These are phyloP conservation scores for Vigna unguiculata DNA, from an alignment of 306 rosid species.

Conservation along the genomic window DNA sequence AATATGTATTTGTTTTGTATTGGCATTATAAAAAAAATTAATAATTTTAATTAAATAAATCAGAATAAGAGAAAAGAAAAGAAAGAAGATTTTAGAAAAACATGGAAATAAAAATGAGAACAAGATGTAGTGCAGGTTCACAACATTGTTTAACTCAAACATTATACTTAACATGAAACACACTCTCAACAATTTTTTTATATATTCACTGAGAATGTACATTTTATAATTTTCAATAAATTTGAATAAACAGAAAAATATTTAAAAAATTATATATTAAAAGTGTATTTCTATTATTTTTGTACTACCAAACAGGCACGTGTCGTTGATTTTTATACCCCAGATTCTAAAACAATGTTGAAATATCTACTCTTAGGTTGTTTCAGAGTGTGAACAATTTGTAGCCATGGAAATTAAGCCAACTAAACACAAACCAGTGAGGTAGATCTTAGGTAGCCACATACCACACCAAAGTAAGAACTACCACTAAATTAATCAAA, in stretches of 20 bases:
- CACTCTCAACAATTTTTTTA: no score
- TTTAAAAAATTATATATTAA: no score
- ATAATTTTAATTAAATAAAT: neutral
- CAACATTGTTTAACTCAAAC: neutral
- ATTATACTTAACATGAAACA: no score
- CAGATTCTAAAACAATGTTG: neutral
- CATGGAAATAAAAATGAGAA: neutral
- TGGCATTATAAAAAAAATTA: neutral
- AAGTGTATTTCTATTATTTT: no score
- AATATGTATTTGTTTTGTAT: neutral
- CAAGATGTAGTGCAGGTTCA: neutral
- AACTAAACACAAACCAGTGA: constrained; percentile 40
- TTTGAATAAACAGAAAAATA: no score
- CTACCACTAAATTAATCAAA: constrained; percentile 32
- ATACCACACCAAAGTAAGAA: constrained; percentile 43
- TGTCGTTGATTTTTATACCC: neutral
- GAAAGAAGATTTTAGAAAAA: neutral
- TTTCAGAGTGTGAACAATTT: constrained; percentile 4
- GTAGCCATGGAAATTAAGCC: constrained; percentile 21
- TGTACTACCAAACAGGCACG: neutral
- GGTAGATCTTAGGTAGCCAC: constrained; percentile 45
- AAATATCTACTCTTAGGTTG: neutral
- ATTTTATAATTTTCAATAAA: no score
- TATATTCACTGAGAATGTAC: no score
- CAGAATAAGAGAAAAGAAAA: neutral